Base-by-base conservation (phyloP, 2,329 filamentous ascomycete species). In the Septoria petroselini region DNA sequence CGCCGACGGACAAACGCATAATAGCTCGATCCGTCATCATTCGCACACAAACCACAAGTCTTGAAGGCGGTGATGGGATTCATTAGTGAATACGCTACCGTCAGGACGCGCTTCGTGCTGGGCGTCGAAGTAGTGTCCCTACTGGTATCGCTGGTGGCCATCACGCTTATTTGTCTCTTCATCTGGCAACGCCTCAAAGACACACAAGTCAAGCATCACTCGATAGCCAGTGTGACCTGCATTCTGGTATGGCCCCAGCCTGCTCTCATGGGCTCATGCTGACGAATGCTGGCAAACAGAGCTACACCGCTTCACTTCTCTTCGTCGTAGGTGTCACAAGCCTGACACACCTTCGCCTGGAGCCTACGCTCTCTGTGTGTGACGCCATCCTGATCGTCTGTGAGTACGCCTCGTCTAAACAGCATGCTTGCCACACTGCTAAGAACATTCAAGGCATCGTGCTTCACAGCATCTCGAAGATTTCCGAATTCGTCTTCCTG, bases 131-230 rank as follows among this genome's bases (percentile, higher is more conserved):
- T 52, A 12, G 29, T 43, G 4, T 54, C 51, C 2, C 9, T 57
- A 5, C 21, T 52, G 18, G n/a, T 50, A 6, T 51, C 54, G n/a
- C 48, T 54, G 3, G 21, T 52, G 3, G 34, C 51, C 6, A 39
- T 57, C 12, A 48, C 52, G 15, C 25, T 48, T 11, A 50, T 57
- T 12, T 47, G 47, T 11, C 17, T 51, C n/a, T 53, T 53, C 23
- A 30, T 45, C 17, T 48, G 39, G 18, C 38, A 50, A 12, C 48
- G 48, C n/a, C 30, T 40, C 35, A n/a, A 40, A 41, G 27, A 46
- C 19, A 33, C 41, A 14, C 25, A 27, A 8, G 11, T 21, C 7
- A 35, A 37, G 19, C n/a, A 15, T 14, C 15, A n/a, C 18, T 42
- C 46, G 7, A 39, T 49, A 6, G 40, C 46, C 11, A 42, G 27